phyloP scores from a whole-genome alignment of 139 green algal genomes.

The Chlamydomonas schloesseri region DNA sequence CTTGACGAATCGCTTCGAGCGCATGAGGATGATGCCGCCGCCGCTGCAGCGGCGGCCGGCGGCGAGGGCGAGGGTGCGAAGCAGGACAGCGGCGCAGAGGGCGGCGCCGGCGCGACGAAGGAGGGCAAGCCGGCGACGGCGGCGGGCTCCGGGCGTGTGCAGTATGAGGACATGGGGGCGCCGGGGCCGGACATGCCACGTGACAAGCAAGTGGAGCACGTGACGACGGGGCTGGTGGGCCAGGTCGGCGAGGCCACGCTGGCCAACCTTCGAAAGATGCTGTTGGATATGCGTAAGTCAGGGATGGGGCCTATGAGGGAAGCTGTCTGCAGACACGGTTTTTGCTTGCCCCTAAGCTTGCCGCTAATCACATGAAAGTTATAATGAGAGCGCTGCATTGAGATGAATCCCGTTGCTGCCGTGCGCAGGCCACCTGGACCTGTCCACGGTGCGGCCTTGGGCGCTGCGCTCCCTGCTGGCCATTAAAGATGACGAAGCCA shows the following conservation, averaged over 20 bases:
- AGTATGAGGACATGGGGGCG: constrained; percentile 26
- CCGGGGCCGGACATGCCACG: not conserved
- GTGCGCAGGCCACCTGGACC: constrained; percentile 7
- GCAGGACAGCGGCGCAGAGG: not conserved
- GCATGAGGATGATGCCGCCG: not conserved
- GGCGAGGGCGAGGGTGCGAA: not conserved
- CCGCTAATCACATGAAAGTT: too few species aligned
- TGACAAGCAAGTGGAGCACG: constrained; percentile 18
- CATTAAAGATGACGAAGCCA: constrained; percentile 7
- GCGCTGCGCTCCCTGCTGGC: constrained; percentile 28
- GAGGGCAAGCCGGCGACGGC: not conserved
- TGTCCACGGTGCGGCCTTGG: constrained; percentile 28
- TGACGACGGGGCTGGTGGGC: constrained; percentile 13
- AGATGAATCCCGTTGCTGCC: not conserved
- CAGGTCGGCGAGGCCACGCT: constrained; percentile 2
- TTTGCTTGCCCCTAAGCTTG: too few species aligned
- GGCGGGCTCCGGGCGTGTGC: not conserved
- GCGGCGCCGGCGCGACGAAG: not conserved
- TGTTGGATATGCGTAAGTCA: constrained; percentile 32
- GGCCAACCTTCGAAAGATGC: constrained; percentile 33
- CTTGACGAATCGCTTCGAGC: not conserved
- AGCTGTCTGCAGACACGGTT: too few species aligned
- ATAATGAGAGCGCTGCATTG: too few species aligned
- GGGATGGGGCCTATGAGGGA: too few species aligned
- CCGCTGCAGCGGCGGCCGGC: not conserved